Evolutionary conservation across 2,329 filamentous ascomycete species (phyloP).

Genomic region (Calonectria hongkongensis): DNA sequence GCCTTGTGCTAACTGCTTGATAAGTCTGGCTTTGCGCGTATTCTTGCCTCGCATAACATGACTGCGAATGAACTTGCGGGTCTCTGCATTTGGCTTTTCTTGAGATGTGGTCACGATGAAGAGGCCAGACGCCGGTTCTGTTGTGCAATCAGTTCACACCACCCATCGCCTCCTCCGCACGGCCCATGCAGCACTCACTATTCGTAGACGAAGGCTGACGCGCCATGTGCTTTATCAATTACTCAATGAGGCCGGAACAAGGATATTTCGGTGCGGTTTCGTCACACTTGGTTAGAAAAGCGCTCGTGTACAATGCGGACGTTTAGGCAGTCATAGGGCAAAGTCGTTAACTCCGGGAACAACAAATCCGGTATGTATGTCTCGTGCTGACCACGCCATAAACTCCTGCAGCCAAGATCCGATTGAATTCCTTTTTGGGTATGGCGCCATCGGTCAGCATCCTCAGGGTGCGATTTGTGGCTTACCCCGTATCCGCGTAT

Average conservation of each 20-base stretch:
- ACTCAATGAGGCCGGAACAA: background rate
- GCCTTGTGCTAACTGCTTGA: constrained; percentile 16
- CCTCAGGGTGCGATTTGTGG: background rate
- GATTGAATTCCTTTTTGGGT: constrained; percentile 37
- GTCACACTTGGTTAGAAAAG: too few species aligned
- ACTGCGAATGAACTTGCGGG: constrained; percentile 53
- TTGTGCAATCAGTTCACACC: constrained; percentile 6
- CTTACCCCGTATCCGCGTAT: background rate
- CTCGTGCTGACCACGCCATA: background rate
- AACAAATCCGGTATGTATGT: background rate
- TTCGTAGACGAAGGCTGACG: constrained; percentile 1
- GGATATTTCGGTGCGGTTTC: background rate
- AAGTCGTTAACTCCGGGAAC: background rate
- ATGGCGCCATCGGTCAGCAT: constrained; percentile 19
- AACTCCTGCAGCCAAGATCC: constrained; percentile 32
- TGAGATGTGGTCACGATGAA: constrained; percentile 50
- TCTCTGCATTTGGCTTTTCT: constrained; percentile 47
- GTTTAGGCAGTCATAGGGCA: too few species aligned
- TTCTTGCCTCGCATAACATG: constrained; percentile 57
- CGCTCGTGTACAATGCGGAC: too few species aligned
- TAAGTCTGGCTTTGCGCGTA: constrained; percentile 38
- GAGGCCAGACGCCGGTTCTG: constrained; percentile 19
- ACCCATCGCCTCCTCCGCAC: background rate
- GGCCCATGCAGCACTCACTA: constrained; percentile 8
- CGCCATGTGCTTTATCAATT: constrained; percentile 7